phyloP scores from a whole-genome alignment of 306 rosid species.

The Medicago arabica region DNA sequence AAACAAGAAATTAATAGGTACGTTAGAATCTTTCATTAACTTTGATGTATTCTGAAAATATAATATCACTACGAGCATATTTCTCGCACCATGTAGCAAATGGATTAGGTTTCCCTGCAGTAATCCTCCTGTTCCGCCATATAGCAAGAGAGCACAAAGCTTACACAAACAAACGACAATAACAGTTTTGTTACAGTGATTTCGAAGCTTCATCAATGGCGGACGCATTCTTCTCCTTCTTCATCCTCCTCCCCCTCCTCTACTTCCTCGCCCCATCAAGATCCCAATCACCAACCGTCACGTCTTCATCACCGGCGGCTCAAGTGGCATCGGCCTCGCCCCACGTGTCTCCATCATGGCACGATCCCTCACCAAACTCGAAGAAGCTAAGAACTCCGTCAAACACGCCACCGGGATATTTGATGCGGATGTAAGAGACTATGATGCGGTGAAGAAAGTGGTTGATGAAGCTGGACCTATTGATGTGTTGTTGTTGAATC shows the following conservation, averaged over 20 bases:
- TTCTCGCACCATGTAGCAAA: too few relatives aligned
- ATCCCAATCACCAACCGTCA: conserved; percentile 83
- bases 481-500: conserved; percentile 78
- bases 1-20: too few relatives aligned
- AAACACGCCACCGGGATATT: conserved; percentile 67
- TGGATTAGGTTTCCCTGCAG: too few relatives aligned
- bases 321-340: conserved; percentile 95
- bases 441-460: conserved; percentile 62
- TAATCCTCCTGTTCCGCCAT: too few relatives aligned
- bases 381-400: conserved; percentile 64
- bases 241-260: conserved; percentile 58
- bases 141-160: too few relatives aligned
- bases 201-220: conserved; percentile 56
- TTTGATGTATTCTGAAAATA: too few relatives aligned
- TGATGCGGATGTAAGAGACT: too few relatives aligned
- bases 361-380: conserved; percentile 67
- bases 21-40: too few relatives aligned
- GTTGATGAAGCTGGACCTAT: conserved; percentile 75
- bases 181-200: too few relatives aligned
- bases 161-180: too few relatives aligned
- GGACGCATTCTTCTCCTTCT: conserved; percentile 44
- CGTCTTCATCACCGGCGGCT: conserved; percentile 93
- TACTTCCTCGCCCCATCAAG: conserved; percentile 68
- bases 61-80: too few relatives aligned
- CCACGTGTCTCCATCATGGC: conserved; percentile 87